These are phyloP conservation scores for Didymellaceae sp. DNA, from an alignment of 2,329 filamentous ascomycete genomes.

Conservation along the genomic window DNA sequence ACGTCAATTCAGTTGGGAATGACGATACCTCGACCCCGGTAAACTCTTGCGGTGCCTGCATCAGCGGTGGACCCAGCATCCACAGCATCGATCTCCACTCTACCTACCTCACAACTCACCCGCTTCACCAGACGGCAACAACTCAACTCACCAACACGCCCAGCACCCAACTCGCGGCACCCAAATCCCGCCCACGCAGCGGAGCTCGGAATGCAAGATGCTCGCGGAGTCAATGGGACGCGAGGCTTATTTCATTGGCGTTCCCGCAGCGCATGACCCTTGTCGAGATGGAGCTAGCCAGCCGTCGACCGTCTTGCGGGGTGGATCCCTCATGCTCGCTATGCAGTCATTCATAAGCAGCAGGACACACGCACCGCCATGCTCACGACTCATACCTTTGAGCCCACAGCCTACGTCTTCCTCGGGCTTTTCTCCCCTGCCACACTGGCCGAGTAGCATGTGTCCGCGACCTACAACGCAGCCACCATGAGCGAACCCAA, in stretches of 20 bases:
- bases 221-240: neutral
- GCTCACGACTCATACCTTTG: slow-evolving; percentile 7
- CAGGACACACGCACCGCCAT: slow-evolving; percentile 7
- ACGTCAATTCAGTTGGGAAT: slow-evolving; percentile 12
- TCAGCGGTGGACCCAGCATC: slow-evolving; percentile 3
- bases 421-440: neutral
- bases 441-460: slow-evolving; percentile 15
- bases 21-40: slow-evolving; percentile 10
- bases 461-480: slow-evolving; percentile 5
- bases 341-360: slow-evolving; percentile 2
- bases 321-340: slow-evolving; percentile 9
- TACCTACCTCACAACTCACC: no score
- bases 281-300: slow-evolving; percentile 18
- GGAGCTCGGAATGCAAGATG: slow-evolving; percentile 10
- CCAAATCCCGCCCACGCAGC: neutral
- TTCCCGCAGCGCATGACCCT: slow-evolving; percentile 19
- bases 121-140: no score
- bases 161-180: neutral
- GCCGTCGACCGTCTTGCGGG: slow-evolving; percentile 25
- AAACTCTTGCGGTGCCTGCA: slow-evolving; percentile 4
- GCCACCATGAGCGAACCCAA: slow-evolving; percentile 47
- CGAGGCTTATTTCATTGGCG: slow-evolving; percentile 12
- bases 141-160: no score
- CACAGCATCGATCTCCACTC: neutral
- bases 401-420: neutral